A percentile compares a stretch with the other conserved stretches of the same genome.
These are phyloP conservation scores for Beta vulgaris DNA, from an alignment of 148 eudicot genomes.

Conservation along the genomic window DNA sequence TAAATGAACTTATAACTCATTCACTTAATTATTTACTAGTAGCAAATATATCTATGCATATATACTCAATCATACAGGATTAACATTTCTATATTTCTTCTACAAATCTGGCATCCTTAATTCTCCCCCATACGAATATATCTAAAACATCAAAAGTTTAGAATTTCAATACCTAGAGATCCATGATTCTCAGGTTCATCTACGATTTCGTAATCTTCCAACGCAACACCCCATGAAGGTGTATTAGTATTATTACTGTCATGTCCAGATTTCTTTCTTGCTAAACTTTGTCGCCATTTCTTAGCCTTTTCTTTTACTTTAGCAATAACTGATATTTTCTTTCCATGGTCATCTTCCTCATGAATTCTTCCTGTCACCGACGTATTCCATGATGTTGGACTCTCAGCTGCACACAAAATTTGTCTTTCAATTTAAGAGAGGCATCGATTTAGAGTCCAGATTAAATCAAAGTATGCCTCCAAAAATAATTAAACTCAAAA, in stretches of 20 bases:
- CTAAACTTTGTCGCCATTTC: conserved; percentile 45
- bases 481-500: not conserved
- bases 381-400: conserved; percentile 29
- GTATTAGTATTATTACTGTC: conserved; percentile 25
- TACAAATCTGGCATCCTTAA: not conserved
- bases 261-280: conserved; percentile 35
- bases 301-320: conserved; percentile 76
- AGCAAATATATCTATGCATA: not conserved
- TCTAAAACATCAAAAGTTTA: not conserved
- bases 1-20: too few species aligned
- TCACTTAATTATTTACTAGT: too few species aligned
- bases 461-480: not conserved
- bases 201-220: conserved; percentile 42
- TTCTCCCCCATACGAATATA: not conserved
- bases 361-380: conserved; percentile 32
- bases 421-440: not conserved
- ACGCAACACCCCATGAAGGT: conserved; percentile 40
- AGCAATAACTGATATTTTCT: conserved; percentile 54
- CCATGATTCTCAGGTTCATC: conserved; percentile 39
- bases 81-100: not conserved
- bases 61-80: not conserved
- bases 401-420: conserved; percentile 36
- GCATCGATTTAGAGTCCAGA: not conserved
- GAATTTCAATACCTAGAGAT: conserved; percentile 34
- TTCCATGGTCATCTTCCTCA: conserved; percentile 53